phyloP scores from a whole-genome alignment of 176 grass and related monocot species.

The Avena insularis region DNA sequence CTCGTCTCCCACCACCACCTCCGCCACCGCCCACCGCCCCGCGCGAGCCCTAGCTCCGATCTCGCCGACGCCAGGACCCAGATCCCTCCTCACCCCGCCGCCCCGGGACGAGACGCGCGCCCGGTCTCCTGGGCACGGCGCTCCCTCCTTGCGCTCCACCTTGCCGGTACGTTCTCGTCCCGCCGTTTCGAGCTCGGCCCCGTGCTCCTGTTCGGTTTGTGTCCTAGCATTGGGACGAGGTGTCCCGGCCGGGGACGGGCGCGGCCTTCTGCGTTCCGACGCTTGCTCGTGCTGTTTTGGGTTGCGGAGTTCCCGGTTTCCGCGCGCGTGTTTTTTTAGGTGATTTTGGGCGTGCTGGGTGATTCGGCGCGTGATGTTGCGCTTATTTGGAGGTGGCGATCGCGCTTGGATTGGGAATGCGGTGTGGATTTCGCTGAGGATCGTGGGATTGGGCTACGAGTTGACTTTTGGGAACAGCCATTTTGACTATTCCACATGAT shows the following conservation, averaged over 20 bases:
- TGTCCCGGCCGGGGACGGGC: not conserved
- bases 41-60: constrained; percentile 53
- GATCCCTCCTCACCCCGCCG: constrained; percentile 29
- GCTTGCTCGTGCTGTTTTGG: constrained; percentile 21
- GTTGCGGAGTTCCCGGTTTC: not conserved
- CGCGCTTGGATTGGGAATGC: constrained; percentile 39
- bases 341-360: not conserved
- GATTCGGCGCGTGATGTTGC: constrained; percentile 28
- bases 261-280: not conserved
- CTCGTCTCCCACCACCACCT: constrained; percentile 35
- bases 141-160: constrained; percentile 26
- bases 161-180: constrained; percentile 10
- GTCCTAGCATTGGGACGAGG: constrained; percentile 17
- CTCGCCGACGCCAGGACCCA: constrained; percentile 19
- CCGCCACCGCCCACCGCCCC: constrained; percentile 4
- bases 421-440: not conserved
- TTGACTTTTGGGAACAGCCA: constrained; percentile 40
- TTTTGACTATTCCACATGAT: constrained; percentile 27
- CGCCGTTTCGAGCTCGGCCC: constrained; percentile 9
- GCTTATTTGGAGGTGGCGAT: not conserved
- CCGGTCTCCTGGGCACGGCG: constrained; percentile 16
- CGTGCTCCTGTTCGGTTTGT: not conserved
- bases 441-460: constrained; percentile 24
- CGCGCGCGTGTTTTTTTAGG: not conserved
- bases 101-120: not conserved